Conservation (phyloP, 352 stramenopile species). For the Phytophthora fragariaefolia region DNA sequence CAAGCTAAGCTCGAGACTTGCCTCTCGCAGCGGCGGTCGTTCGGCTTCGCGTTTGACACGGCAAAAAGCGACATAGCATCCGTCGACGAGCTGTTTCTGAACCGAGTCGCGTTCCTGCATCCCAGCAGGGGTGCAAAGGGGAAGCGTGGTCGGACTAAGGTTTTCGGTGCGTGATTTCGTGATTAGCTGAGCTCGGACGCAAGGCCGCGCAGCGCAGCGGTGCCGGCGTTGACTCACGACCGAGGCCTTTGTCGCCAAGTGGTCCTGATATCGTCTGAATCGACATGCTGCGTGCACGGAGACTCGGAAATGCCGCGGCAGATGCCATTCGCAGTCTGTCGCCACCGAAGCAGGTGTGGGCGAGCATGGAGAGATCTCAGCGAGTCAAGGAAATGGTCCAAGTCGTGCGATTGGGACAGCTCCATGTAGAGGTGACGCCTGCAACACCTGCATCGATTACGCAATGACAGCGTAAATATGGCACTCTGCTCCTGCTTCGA, state of each 20-base stretch:
- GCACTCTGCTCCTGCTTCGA: constrained; percentile 1
- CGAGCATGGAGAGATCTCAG: too few relatives aligned
- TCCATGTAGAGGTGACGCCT: constrained; percentile 24
- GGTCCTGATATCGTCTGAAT: constrained; percentile 15
- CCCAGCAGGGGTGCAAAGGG: constrained; percentile 17
- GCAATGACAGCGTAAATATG: constrained; percentile 10
- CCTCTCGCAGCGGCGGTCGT: too few relatives aligned
- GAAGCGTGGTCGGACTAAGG: constrained; percentile 23
- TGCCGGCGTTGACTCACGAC: constrained; percentile 27
- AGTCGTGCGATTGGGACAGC: constrained; percentile 19
- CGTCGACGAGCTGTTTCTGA: constrained; percentile 16
- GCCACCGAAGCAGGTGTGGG: too few relatives aligned
- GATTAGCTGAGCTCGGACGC: constrained; percentile 15
- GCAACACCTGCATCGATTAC: constrained; percentile 12
- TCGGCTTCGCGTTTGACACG: constrained; percentile 6
- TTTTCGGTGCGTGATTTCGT: constrained; percentile 30
- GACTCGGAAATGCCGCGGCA: not conserved
- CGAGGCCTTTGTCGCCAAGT: not conserved
- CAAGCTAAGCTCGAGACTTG: too few relatives aligned
- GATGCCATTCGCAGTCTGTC: not conserved
- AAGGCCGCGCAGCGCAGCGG: constrained; percentile 1
- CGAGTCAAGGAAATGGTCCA: constrained; percentile 9
- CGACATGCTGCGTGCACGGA: constrained; percentile 4
- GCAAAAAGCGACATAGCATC: constrained; percentile 21
- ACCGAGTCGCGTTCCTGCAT: constrained; percentile 17